phyloP scores from a whole-genome alignment of 164 flowering plant genomes.

The Berberis vulgaris region DNA sequence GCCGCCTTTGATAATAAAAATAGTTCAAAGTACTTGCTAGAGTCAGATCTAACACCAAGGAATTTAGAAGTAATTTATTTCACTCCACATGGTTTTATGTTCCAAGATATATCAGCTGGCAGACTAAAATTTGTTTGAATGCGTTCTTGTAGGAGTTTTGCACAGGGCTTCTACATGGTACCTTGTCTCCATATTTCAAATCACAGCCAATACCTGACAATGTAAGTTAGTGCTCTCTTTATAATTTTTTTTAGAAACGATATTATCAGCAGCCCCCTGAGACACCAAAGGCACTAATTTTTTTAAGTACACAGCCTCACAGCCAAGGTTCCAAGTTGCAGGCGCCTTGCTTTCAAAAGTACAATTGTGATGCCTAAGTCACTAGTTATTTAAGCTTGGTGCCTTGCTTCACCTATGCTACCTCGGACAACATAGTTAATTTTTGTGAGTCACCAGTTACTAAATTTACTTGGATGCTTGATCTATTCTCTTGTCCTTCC shows the following conservation, averaged over 20 bases:
- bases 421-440: no score
- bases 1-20: conserved; percentile 61
- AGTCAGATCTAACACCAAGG: conserved; percentile 51
- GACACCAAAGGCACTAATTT: no score
- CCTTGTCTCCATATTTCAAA: conserved; percentile 53
- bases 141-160: conserved; percentile 63
- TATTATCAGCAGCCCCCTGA: no score
- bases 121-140: conserved; percentile 10
- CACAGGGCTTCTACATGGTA: conserved; percentile 43
- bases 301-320: no score
- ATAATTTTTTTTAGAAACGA: background rate
- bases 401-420: no score
- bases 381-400: no score
- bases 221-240: conserved; percentile 32
- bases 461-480: no score
- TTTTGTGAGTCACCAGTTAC: no score
- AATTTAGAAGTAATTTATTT: conserved; percentile 57
- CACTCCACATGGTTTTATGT: conserved; percentile 1
- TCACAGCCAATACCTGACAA: conserved; percentile 73
- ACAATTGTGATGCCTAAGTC: no score
- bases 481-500: no score
- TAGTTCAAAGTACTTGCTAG: conserved; percentile 66
- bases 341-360: no score
- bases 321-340: no score
- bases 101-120: conserved; percentile 1